Evolutionary conservation across 148 eudicot genomes (phyloP), one percentile per base, ranked within the genome.

Genomic region (Chenopodium quinoa): DNA sequence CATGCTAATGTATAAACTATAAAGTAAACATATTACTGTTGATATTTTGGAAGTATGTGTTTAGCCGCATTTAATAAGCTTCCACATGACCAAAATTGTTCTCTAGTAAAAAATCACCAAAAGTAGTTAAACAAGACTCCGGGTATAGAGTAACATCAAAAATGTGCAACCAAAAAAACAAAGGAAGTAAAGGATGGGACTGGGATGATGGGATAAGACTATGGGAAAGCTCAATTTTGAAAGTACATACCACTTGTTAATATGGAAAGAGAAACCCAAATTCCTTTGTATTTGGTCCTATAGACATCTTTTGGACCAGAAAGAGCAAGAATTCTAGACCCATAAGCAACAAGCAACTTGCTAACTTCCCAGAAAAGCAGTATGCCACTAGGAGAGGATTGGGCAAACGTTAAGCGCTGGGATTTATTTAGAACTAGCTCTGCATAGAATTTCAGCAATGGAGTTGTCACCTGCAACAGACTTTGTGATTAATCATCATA

Each of bases 351-450:
- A 64, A 93, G 84, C 77, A 93, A 70, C 75, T 93, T 96, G 93
- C 99, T 96, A 79, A 93, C 93, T 90, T 96, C 99, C 78, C 97
- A 91, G 82, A 96, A 96, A 80, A 96, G 97, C 78, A 96, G 90
- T 88, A 96, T 93, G 82, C 97, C 97, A 82, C 92, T 93, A 47
- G 97, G 92, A 77, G 99, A 96, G 27, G 95, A 91, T 11, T 90
- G 88, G 80, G 93, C 99, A 88, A 96, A 96, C 8, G 87, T 86
- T 78, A 96, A 72, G 50, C 99, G 91, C 66, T 92, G 94, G 79
- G 92, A 83, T 84, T 91, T 96, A 86, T 96, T 96, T 76, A 79
- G 76, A 52, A 90, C 99, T 82, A 96, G 89, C 88, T 96, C 99
- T 9, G 95, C 93, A 87, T 93, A 82, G 81, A 96, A 92, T 86